These are phyloP conservation scores for Xylaria arbuscula DNA, from an alignment of 2,329 filamentous ascomycete genomes.

Conservation along the genomic window DNA sequence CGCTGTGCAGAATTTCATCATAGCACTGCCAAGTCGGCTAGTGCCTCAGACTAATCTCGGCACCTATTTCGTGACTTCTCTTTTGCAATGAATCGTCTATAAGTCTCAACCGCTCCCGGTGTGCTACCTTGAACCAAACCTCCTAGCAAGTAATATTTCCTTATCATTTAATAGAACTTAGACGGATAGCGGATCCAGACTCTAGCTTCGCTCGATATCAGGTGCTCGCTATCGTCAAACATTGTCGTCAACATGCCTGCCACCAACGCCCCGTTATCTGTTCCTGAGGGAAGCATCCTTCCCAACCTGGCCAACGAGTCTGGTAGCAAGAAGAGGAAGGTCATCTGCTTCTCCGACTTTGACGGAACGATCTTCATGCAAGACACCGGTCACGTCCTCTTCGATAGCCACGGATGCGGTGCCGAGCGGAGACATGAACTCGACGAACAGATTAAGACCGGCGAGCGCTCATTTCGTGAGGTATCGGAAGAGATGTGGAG, in stretches of 20 bases:
- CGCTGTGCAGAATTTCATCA: conserved; percentile 4
- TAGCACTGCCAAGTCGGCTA: conserved; percentile 11
- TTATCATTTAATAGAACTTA: conserved; percentile 9
- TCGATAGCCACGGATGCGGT: conserved; percentile 73
- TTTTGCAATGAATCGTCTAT: conserved; percentile 13
- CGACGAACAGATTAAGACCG: conserved; percentile 72
- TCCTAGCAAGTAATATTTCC: neutral
- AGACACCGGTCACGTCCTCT: conserved; percentile 75
- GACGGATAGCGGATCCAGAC: neutral
- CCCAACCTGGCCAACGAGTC: conserved; percentile 43
- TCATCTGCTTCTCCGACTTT: conserved; percentile 73
- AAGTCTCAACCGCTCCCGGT: conserved; percentile 6
- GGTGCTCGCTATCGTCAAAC: neutral
- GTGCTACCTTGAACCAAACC: neutral
- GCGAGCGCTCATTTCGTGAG: conserved; percentile 74
- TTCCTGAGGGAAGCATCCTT: conserved; percentile 48
- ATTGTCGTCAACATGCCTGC: conserved; percentile 52
- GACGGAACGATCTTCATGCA: conserved; percentile 79
- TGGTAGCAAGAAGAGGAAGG: conserved; percentile 62
- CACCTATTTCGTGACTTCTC: neutral
- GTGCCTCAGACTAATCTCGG: conserved; percentile 7
- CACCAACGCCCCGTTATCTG: conserved; percentile 51
- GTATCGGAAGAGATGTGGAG: conserved; percentile 80
- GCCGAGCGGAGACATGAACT: conserved; percentile 64
- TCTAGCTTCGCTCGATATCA: neutral